Evolutionary conservation across 2,329 filamentous ascomycete genomes (phyloP).

Genomic region (Chrysoporthe puriensis): DNA sequence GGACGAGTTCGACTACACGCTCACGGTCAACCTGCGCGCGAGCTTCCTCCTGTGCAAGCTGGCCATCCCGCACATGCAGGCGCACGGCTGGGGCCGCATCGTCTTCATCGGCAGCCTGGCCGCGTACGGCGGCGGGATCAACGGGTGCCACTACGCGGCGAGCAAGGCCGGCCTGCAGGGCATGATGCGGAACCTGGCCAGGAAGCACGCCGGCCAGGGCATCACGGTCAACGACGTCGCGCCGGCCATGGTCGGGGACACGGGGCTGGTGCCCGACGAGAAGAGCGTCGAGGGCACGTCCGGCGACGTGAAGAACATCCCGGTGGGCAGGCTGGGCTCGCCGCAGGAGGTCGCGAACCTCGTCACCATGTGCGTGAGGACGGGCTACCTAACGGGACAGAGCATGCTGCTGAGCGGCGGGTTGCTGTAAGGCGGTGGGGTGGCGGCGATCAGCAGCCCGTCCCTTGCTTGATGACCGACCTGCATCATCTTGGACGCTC

Average conservation of each 20-base stretch:
- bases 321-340: constrained; percentile 59
- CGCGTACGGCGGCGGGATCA: constrained; percentile 65
- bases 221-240: constrained; percentile 72
- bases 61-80: constrained; percentile 63
- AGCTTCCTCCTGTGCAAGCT: constrained; percentile 65
- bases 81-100: constrained; percentile 64
- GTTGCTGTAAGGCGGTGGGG: constrained; percentile 43
- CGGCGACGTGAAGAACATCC: constrained; percentile 63
- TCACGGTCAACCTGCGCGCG: constrained; percentile 64
- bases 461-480: not conserved
- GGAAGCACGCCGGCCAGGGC: constrained; percentile 60
- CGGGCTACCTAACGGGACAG: constrained; percentile 64
- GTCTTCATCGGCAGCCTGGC: constrained; percentile 68
- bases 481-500: no score
- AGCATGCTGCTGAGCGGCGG: constrained; percentile 57
- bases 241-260: constrained; percentile 69
- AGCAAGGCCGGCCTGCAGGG: constrained; percentile 65
- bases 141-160: constrained; percentile 64
- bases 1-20: constrained; percentile 66
- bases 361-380: constrained; percentile 62
- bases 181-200: constrained; percentile 68
- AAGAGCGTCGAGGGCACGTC: constrained; percentile 54
- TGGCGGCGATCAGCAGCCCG: not conserved
- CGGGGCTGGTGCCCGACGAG: constrained; percentile 64
- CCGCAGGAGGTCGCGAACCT: constrained; percentile 64